phyloP scores from a whole-genome alignment of 2,329 filamentous ascomycete genomes.

The Polychaeton citri region DNA sequence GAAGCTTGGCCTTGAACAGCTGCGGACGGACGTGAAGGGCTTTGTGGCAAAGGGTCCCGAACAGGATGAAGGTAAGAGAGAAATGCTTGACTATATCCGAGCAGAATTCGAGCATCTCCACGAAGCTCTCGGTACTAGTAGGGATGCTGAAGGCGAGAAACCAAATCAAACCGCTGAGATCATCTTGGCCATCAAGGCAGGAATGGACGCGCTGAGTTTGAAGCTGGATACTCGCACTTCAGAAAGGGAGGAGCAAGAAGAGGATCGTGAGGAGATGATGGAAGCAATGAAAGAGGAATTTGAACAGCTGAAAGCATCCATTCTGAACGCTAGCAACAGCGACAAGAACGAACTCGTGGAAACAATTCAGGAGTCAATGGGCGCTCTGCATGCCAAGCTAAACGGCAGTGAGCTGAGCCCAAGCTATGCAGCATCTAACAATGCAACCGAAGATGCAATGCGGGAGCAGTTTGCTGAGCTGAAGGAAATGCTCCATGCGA shows the following conservation, averaged over 20 bases:
- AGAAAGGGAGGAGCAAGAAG: conserved; percentile 26
- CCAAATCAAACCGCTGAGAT: conserved; percentile 14
- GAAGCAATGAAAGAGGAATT: conserved; percentile 71
- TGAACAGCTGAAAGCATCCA: conserved; percentile 63
- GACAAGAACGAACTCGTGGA: conserved; percentile 51
- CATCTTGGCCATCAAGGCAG: conserved; percentile 19
- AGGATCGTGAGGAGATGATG: conserved; percentile 35
- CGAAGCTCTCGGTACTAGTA: conserved; percentile 35
- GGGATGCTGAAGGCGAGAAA: conserved; percentile 9
- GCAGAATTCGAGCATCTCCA: conserved; percentile 50
- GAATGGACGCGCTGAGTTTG: conserved; percentile 17
- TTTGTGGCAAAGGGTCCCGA: conserved; percentile 30
- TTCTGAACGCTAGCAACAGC: conserved; percentile 47
- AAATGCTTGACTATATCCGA: conserved; percentile 37
- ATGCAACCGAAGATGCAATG: conserved; percentile 35
- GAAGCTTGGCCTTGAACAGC: conserved; percentile 47
- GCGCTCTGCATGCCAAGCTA: conserved; percentile 32
- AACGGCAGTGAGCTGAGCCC: conserved; percentile 21
- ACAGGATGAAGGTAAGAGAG: conserved; percentile 29
- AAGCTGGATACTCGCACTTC: conserved; percentile 8
- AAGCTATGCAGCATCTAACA: conserved; percentile 22
- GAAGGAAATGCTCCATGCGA: conserved; percentile 42
- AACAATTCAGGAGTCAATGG: conserved; percentile 40
- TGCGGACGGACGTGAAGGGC: conserved; percentile 49
- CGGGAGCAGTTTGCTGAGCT: conserved; percentile 50